Evolutionary conservation across 345 rosid species (phyloP).

Genomic region (Dipteronia dyeriana): DNA sequence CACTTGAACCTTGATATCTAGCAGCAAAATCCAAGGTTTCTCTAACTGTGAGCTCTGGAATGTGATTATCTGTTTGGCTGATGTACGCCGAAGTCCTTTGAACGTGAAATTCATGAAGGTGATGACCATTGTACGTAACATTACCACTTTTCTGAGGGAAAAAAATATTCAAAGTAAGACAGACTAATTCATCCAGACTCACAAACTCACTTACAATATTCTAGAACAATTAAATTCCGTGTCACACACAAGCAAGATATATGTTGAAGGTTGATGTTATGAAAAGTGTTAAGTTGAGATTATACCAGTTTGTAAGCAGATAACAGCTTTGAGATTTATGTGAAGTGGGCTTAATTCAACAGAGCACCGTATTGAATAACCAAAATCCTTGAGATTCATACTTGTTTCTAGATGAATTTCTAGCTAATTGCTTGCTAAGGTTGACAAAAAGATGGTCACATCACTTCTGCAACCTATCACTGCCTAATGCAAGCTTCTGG

Average conservation of each 20-base stretch:
- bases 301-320: no score
- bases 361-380: no score
- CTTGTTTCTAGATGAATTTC: no score
- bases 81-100: constrained; percentile 88
- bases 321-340: no score
- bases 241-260: no score
- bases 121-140: constrained; percentile 76
- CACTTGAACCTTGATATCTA: constrained; percentile 88
- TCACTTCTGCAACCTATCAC: neutral
- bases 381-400: no score
- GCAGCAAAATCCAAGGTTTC: constrained; percentile 96
- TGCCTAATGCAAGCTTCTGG: neutral
- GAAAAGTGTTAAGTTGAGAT: no score
- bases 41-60: constrained; percentile 83
- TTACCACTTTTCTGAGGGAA: constrained; percentile 56
- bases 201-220: neutral
- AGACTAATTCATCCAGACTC: neutral
- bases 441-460: neutral
- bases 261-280: no score
- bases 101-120: constrained; percentile 63
- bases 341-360: no score
- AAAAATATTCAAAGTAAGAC: neutral
- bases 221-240: no score
- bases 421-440: neutral
- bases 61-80: constrained; percentile 87